These are phyloP conservation scores for Camellia japonica DNA, from an alignment of 148 eudicot species.

Conservation along the genomic window DNA sequence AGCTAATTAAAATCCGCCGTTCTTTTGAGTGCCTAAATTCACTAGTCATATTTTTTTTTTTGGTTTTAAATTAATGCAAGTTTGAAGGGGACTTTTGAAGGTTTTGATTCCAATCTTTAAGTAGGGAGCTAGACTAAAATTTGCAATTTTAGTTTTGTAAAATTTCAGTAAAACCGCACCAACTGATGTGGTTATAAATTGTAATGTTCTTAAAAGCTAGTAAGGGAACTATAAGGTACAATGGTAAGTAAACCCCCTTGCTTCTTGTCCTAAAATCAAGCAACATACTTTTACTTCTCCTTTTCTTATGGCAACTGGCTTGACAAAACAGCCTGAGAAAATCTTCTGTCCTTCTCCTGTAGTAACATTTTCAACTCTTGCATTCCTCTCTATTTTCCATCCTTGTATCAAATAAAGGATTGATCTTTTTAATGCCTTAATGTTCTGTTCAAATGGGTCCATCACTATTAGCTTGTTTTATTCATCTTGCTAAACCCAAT, in stretches of 20 bases:
- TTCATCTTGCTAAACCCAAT: background rate
- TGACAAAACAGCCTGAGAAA: too few relatives aligned
- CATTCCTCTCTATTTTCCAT: too few relatives aligned
- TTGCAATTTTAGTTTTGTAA: background rate
- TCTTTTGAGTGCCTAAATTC: background rate
- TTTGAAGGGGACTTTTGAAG: too few relatives aligned
- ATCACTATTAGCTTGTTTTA: background rate
- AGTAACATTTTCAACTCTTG: too few relatives aligned
- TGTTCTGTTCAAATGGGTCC: background rate
- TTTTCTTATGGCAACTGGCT: too few relatives aligned
- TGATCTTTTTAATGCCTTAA: too few relatives aligned
- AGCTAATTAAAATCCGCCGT: background rate
- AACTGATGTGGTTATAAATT: background rate
- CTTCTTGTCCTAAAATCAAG: too few relatives aligned
- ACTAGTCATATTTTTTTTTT: background rate
- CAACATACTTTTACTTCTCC: too few relatives aligned
- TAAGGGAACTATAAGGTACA: background rate
- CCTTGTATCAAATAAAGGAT: too few relatives aligned
- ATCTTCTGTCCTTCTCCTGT: too few relatives aligned
- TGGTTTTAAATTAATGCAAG: background rate
- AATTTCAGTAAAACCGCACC: background rate
- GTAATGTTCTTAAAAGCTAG: background rate
- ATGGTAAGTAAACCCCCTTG: background rate
- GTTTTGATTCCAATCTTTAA: background rate
- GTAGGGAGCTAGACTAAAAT: background rate